Percentiles rank a stretch among this genome's conserved stretches.
Conservation (phyloP, 345 rosid species). For the Moringa oleifera region DNA sequence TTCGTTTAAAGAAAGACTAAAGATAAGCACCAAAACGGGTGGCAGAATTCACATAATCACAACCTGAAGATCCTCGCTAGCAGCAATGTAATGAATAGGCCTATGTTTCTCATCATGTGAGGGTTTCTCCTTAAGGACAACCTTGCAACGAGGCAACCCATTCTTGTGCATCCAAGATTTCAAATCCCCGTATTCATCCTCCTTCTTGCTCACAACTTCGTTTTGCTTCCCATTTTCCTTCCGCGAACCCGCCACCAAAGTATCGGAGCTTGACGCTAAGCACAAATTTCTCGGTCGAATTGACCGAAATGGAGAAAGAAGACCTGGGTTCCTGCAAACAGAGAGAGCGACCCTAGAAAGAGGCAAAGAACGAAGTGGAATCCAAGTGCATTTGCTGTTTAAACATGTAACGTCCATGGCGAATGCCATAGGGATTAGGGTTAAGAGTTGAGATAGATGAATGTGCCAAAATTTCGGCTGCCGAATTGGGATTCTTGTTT, state of each 20-base stretch:
- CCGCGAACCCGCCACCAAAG: slow-evolving; percentile 50
- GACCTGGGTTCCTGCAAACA: slow-evolving; percentile 23
- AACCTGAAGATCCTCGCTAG: slow-evolving; percentile 88
- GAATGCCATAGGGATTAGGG: slow-evolving; percentile 12
- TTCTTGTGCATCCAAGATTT: slow-evolving; percentile 91
- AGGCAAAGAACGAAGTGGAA: slow-evolving; percentile 32
- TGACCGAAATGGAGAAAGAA: slow-evolving; percentile 23
- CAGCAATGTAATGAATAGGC: slow-evolving; percentile 87
- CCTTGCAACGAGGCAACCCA: slow-evolving; percentile 87
- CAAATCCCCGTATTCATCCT: slow-evolving; percentile 51
- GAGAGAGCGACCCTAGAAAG: slow-evolving; percentile 30
- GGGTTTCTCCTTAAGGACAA: slow-evolving; percentile 68
- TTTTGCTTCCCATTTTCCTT: slow-evolving; percentile 34
- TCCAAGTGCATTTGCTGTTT: slow-evolving; percentile 35
- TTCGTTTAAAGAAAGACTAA: not conserved
- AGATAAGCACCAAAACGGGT: not conserved
- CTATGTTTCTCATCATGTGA: slow-evolving; percentile 56
- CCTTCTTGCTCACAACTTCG: slow-evolving; percentile 43
- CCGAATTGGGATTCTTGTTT: not conserved
- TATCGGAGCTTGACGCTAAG: slow-evolving; percentile 57
- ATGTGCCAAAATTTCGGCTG: not conserved
- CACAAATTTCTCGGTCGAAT: slow-evolving; percentile 28
- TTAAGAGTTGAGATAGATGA: not conserved
- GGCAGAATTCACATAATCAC: not conserved
- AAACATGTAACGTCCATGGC: slow-evolving; percentile 37